Percentiles rank a stretch among this genome's conserved stretches.
Evolutionary conservation across 768 basidiomycete genomes (phyloP).

Genomic region (Solioccasus polychromus): DNA sequence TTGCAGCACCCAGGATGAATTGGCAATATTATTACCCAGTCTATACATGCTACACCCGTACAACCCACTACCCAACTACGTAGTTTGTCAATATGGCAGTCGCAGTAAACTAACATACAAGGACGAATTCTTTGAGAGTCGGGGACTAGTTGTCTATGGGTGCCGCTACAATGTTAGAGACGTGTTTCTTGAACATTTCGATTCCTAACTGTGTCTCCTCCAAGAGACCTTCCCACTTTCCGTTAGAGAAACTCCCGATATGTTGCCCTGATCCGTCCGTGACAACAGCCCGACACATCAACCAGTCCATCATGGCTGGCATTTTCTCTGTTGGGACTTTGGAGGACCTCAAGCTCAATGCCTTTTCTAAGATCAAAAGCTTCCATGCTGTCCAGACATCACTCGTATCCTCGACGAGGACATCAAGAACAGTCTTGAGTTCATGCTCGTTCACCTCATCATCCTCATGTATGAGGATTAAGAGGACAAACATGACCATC

Average conservation of each 20-base stretch:
- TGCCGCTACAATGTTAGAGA: not conserved
- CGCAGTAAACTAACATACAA: too few species aligned
- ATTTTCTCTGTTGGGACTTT: too few species aligned
- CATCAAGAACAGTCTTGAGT: not conserved
- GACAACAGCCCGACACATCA: not conserved
- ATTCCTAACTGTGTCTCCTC: constrained; percentile 1
- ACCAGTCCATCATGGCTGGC: not conserved
- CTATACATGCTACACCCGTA: too few species aligned
- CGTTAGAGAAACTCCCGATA: not conserved
- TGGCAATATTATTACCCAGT: too few species aligned
- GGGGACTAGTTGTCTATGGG: too few species aligned
- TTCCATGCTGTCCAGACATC: constrained; percentile 7
- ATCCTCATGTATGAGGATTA: constrained; percentile 7
- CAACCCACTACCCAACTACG: too few species aligned
- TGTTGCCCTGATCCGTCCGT: not conserved
- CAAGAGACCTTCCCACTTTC: constrained; percentile 1
- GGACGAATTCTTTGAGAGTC: too few species aligned
- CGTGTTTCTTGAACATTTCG: not conserved
- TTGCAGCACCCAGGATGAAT: too few species aligned
- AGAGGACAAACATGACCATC: constrained; percentile 11
- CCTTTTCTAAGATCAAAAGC: not conserved
- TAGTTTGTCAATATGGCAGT: too few species aligned
- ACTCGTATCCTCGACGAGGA: constrained; percentile 3
- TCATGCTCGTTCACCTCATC: not conserved
- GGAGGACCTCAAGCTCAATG: not conserved